These are phyloP conservation scores for Dentiscutata heterogama DNA, from an alignment of 371 early-diverging fungal species.

Conservation along the genomic window DNA sequence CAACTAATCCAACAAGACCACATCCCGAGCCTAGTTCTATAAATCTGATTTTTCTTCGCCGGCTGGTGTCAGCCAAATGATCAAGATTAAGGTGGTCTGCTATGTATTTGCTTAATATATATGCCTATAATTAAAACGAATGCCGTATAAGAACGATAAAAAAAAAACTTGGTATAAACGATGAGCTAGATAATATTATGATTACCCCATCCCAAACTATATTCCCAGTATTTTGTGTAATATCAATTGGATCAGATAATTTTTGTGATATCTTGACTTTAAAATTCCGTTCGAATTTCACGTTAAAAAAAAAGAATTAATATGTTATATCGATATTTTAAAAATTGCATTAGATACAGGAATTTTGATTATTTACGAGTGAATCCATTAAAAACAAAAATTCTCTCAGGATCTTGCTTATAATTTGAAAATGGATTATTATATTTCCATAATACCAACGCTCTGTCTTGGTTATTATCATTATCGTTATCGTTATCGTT, in stretches of 20 bases:
- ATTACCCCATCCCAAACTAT: conserved; percentile 35
- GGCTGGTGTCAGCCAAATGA: not conserved
- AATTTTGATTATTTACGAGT: not conserved
- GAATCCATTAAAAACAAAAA: conserved; percentile 22
- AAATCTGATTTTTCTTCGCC: not conserved
- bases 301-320: too few relatives aligned
- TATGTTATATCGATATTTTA: not conserved
- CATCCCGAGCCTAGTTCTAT: conserved; percentile 26
- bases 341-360: not conserved
- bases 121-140: not conserved
- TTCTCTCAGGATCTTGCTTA: not conserved
- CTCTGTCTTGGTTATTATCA: not conserved
- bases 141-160: not conserved
- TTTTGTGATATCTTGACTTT: conserved; percentile 15
- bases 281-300: not conserved
- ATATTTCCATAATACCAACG: conserved; percentile 23
- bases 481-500: not conserved
- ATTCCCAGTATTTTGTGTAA: conserved; percentile 32
- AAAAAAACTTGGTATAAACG: not conserved
- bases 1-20: conserved; percentile 7
- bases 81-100: not conserved
- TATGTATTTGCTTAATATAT: conserved; percentile 28
- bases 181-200: not conserved
- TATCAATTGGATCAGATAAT: not conserved
- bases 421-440: conserved; percentile 28